Conservation (phyloP, 2,329 filamentous ascomycete species). For the Tolypocladium album region DNA sequence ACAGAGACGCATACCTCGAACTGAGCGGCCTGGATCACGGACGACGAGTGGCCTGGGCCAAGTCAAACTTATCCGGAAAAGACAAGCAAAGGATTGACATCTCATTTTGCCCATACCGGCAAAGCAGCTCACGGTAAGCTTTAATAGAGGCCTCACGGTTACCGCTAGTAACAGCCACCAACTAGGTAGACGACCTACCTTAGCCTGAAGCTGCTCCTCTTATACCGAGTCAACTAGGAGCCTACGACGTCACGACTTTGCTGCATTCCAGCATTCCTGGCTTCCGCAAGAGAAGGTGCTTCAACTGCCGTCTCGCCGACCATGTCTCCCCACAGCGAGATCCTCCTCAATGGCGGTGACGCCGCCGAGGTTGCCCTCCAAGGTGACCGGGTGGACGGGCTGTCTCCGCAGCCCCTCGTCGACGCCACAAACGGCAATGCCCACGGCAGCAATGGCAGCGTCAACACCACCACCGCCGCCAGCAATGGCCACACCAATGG, state of each 20-base stretch:
- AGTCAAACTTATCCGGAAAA: background rate
- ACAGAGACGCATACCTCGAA: background rate
- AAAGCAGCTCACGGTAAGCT: background rate
- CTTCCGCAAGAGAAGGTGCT: background rate
- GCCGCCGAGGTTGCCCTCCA: constrained; percentile 6
- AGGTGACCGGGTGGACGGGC: background rate
- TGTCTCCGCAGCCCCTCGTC: background rate
- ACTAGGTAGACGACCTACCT: background rate
- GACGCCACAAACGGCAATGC: background rate
- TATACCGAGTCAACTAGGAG: background rate
- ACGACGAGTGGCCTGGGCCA: background rate
- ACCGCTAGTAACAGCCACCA: background rate
- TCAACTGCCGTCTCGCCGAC: background rate
- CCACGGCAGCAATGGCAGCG: constrained; percentile 3
- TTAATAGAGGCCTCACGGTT: background rate
- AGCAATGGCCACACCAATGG: constrained; percentile 5
- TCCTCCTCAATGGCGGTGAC: constrained; percentile 16
- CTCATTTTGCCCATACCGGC: background rate
- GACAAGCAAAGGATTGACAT: background rate
- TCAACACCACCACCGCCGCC: constrained; percentile 7
- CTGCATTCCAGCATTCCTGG: background rate
- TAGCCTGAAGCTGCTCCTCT: background rate
- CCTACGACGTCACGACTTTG: background rate
- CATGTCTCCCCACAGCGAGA: constrained; percentile 26
- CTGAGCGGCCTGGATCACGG: background rate